These are phyloP conservation scores for Citrus trifoliata DNA, from an alignment of 345 rosid species.

Conservation along the genomic window DNA sequence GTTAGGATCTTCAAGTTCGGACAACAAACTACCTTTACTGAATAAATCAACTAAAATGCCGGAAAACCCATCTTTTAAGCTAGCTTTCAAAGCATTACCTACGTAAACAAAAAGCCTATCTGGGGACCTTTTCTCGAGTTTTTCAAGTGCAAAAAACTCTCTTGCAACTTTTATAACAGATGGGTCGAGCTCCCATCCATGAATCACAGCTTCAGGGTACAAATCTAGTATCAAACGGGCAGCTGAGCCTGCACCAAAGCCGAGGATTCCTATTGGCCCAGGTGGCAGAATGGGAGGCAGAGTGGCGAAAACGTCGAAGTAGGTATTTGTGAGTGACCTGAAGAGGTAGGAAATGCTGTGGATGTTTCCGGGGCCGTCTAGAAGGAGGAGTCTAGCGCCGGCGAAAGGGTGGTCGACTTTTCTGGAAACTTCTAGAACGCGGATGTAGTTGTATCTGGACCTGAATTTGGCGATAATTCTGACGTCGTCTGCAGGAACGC, in stretches of 20 bases:
- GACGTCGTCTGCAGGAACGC: constrained; percentile 67
- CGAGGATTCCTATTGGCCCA: constrained; percentile 77
- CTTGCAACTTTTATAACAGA: constrained; percentile 76
- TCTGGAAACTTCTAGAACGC: constrained; percentile 73
- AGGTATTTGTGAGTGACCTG: constrained; percentile 62
- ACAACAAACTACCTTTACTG: constrained; percentile 62
- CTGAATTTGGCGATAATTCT: constrained; percentile 64
- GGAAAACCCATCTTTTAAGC: constrained; percentile 52
- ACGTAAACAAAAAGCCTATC: constrained; percentile 61
- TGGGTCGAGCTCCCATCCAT: constrained; percentile 95
- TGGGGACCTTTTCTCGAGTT: constrained; percentile 57
- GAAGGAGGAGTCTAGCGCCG: constrained; percentile 71
- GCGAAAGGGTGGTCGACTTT: constrained; percentile 69
- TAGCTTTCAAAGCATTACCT: constrained; percentile 62
- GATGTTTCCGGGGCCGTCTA: constrained; percentile 84
- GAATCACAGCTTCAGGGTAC: constrained; percentile 52
- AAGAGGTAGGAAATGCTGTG: constrained; percentile 82
- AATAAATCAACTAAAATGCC: constrained; percentile 70
- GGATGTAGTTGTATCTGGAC: constrained; percentile 77
- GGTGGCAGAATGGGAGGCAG: constrained; percentile 70
- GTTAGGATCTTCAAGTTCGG: constrained; percentile 79
- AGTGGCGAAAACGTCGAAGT: constrained; percentile 84
- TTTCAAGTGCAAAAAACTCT: constrained; percentile 62
- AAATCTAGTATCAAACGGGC: constrained; percentile 67
- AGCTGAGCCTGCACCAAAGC: constrained; percentile 81